Evolutionary conservation across 164 flowering plant genomes (phyloP).

Genomic region (Vitis rotundifolia): DNA sequence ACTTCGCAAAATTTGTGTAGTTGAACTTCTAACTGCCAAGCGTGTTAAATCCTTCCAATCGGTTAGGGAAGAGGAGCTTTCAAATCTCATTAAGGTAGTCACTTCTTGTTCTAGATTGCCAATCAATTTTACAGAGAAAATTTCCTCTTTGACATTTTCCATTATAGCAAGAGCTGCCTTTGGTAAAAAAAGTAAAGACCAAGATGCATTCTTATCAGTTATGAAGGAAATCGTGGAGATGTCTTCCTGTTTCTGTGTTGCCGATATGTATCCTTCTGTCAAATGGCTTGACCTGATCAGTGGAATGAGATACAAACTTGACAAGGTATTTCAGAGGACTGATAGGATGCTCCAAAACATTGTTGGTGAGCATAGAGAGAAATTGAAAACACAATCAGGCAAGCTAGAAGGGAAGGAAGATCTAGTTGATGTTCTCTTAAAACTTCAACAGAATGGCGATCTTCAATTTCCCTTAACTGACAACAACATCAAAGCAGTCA

Average conservation of each 20-base stretch:
- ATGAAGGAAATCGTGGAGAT: slow-evolving; percentile 4
- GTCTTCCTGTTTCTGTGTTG: slow-evolving; percentile 12
- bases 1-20: no score
- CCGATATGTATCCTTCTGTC: not conserved
- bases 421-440: slow-evolving; percentile 29
- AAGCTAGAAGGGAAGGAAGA: slow-evolving; percentile 10
- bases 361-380: not conserved
- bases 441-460: slow-evolving; percentile 10
- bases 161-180: slow-evolving; percentile 25
- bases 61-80: no score
- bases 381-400: slow-evolving; percentile 14
- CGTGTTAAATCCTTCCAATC: no score
- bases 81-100: not conserved
- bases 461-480: slow-evolving; percentile 25
- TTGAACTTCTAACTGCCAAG: no score
- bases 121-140: slow-evolving; percentile 18
- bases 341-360: slow-evolving; percentile 4
- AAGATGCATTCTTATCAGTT: slow-evolving; percentile 13
- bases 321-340: slow-evolving; percentile 7
- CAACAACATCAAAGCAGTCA: slow-evolving; percentile 30
- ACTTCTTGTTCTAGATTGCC: slow-evolving; percentile 1
- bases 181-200: slow-evolving; percentile 23
- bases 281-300: not conserved
- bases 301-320: slow-evolving; percentile 18
- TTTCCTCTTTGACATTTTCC: slow-evolving; percentile 14